These are phyloP conservation scores for Tremella mesenterica DNA, from an alignment of 768 basidiomycete genomes.

Conservation along the genomic window DNA sequence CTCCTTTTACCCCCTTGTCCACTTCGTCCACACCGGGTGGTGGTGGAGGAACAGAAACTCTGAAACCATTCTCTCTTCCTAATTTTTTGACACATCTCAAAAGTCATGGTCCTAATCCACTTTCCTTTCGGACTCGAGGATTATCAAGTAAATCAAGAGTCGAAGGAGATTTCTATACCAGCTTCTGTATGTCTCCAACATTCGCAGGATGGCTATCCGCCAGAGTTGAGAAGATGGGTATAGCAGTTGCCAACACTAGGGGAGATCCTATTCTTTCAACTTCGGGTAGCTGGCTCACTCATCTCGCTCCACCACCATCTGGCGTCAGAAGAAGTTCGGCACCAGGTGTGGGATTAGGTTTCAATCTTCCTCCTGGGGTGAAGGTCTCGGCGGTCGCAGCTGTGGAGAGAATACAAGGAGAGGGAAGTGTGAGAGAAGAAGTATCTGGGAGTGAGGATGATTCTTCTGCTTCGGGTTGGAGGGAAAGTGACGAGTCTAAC, in stretches of 20 bases:
- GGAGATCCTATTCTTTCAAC: no score
- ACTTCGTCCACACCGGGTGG: not conserved
- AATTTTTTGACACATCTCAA: conserved; percentile 38
- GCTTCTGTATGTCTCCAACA: conserved; percentile 38
- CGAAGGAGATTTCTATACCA: conserved; percentile 42
- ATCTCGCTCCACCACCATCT: no score
- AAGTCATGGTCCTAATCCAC: conserved; percentile 40
- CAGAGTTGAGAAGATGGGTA: conserved; percentile 20
- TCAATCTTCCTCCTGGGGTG: no score
- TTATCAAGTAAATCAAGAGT: conserved; percentile 38
- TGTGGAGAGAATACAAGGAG: no score
- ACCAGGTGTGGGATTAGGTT: no score
- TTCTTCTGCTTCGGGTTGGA: not conserved
- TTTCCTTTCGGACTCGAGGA: conserved; percentile 38
- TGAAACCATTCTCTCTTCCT: conserved; percentile 42
- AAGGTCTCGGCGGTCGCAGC: no score
- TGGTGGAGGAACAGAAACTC: no score
- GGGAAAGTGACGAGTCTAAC: conserved; percentile 13
- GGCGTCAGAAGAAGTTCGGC: no score
- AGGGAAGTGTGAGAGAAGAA: no score
- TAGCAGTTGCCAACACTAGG: conserved; percentile 10
- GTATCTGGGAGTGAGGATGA: conserved; percentile 13
- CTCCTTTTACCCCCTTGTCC: not conserved
- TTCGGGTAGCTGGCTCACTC: no score
- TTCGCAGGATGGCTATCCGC: conserved; percentile 37